Evolutionary conservation across 2,329 filamentous ascomycete species (phyloP), one percentile per base, ranked within the genome.

Genomic region (Biscogniauxia mediterranea): DNA sequence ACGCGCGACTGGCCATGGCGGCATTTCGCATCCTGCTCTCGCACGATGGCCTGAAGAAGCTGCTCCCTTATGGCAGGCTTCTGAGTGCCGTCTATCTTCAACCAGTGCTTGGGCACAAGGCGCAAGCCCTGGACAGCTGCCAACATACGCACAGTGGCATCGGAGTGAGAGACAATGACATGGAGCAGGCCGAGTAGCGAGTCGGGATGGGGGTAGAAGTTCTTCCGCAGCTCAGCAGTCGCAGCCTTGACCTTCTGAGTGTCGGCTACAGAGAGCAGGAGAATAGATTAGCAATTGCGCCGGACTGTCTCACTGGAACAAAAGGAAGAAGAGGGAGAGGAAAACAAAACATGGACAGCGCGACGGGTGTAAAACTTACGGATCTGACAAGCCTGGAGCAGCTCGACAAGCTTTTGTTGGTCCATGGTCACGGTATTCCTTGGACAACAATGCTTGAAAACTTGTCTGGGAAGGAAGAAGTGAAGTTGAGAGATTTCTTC

Each of bases 101-200:
- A 79, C 95, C 95, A 99, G 81, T 96, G 93, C 81, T 91, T 96
- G 68, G 83, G 78, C 49, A 95, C 90, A 53, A 96, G 84, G 71
- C 92, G 89, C 63, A 92, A 84, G 28, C 91, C 90, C 83, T 98
- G 93, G 66, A 98, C 92, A 57, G 93, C 91, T 57, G 95, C 93
- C 67, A 96, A 85, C 82, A 98, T 95, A 72, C 93, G 90, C 59
- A 97, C 83, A 68, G 88, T 85, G 54, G 84, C 76, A 73, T 88
- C 83, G 63, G 88, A 82, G 77, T 97, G 89, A 61, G 89, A 91
- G 70, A 92, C 90, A 69, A 96, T 85, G 72, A 97, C 88, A 79
- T 97, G 92, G 69, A 98, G 86, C 65, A 98, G 89, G 71, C 91
- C 87, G 59, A 94, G 84, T 61, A 98, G 87, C 17, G 92, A 92